Evolutionary conservation across 345 rosid genomes (phyloP), one percentile per base, ranked within the genome.

Genomic region (Firmiana major): DNA sequence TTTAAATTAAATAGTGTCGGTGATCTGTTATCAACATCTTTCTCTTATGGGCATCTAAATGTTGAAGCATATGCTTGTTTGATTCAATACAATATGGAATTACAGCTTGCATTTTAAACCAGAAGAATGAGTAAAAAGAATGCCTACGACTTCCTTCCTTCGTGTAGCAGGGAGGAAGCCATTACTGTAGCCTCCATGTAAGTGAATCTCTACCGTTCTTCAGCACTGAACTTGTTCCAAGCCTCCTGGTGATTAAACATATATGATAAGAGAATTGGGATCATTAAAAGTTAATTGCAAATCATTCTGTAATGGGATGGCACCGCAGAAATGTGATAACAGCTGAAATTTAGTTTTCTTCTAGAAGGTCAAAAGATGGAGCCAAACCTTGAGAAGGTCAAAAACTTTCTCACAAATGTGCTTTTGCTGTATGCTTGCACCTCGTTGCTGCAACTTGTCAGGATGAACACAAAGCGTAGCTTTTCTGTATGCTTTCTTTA

Each of bases 381-480:
- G 55, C 7, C 55, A 34, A 49, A 92, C 98, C 97, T 94, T 88
- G 40, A 92, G 90, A 83, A 92, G 97, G 78, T 94, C 97, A 65
- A 94, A 94, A 83, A 94, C 97, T 81, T 92, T 94, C 83, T 94
- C 98, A 71, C 97, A 94, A 0, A 66, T 86, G 85, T 94, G 92
- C 88, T 91, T 94, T 78, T 90, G 97, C 75, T 88, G 92, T 59
- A 88, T 90, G 78, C 88, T 91, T 46, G 98, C 98, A 15, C 98
- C 97, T 10, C 98, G 91, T 81, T 94, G 98, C 84, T 94, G 98
- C 84, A 92, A 83, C 85, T 94, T 94, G 83, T 94, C 98, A 0
- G 98, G 97, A 76, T 94, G 98, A 82, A 94, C 97, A 53, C 77
- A 85, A 28, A 94, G 94, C 15, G 97, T 94, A 78, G 98, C 97